Conservation (phyloP, 208 protist genomes). For the Strigomonas oncopelti region DNA sequence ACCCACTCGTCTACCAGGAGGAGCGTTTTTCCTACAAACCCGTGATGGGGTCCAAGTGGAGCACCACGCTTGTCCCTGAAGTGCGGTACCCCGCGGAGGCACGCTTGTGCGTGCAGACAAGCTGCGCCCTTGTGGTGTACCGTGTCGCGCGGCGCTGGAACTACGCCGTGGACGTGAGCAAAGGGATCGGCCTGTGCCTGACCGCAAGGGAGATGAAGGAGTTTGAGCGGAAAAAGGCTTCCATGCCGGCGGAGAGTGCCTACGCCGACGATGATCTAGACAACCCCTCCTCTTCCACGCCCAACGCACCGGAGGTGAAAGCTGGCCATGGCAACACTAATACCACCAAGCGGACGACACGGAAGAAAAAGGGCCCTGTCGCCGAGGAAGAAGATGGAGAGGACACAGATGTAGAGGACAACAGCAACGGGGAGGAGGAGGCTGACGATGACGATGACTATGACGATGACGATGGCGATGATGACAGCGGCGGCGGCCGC, state of each 20-base stretch:
- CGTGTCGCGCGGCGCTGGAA: conserved; percentile 41
- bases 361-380: neutral
- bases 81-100: conserved; percentile 57
- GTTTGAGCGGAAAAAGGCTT: neutral
- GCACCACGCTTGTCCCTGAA: conserved; percentile 36
- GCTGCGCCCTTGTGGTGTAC: conserved; percentile 64
- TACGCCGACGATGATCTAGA: neutral
- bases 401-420: too few relatives aligned
- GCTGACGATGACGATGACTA: neutral
- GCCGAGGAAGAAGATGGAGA: too few relatives aligned
- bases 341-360: neutral
- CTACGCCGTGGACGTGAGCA: conserved; percentile 24
- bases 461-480: neutral
- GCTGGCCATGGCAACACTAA: neutral
- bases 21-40: conserved; percentile 5
- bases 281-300: neutral
- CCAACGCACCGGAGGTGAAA: neutral
- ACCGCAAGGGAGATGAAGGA: neutral
- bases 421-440: conserved; percentile 1
- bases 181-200: conserved; percentile 34
- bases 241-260: neutral
- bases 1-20: conserved; percentile 4
- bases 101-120: conserved; percentile 63
- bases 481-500: too few relatives aligned
- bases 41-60: conserved; percentile 70